A percentile compares a stretch with the other conserved stretches of the same genome.
Evolutionary conservation across 2,329 filamentous ascomycete species (phyloP).

Genomic region (Aspergillus fumigatus): DNA sequence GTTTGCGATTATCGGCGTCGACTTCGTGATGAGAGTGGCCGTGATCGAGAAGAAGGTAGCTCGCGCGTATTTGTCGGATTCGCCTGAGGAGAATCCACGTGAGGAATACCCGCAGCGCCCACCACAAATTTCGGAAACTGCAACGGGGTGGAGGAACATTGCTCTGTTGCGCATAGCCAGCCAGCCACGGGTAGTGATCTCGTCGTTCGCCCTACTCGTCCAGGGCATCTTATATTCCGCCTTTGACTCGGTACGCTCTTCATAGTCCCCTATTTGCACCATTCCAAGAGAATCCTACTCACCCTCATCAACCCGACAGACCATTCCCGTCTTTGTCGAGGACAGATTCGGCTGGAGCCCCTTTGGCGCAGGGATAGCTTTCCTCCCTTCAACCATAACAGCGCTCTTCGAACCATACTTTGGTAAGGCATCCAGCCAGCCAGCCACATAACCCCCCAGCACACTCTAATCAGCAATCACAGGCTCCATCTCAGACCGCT

Average conservation of each 20-base stretch:
- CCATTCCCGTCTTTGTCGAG: conserved; percentile 52
- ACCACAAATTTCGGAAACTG: conserved; percentile 38
- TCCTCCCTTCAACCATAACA: conserved; percentile 57
- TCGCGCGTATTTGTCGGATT: conserved; percentile 16
- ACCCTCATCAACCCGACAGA: conserved; percentile 11
- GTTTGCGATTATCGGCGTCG: conserved; percentile 51
- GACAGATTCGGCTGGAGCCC: conserved; percentile 53
- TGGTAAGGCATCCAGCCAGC: conserved; percentile 13
- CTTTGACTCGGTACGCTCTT: conserved; percentile 44
- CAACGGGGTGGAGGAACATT: not conserved
- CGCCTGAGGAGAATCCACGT: not conserved
- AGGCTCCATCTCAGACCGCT: conserved; percentile 51
- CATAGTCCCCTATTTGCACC: conserved; percentile 11
- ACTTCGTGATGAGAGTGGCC: conserved; percentile 56
- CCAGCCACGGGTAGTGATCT: conserved; percentile 51
- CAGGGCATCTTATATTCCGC: conserved; percentile 48
- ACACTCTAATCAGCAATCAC: conserved; percentile 10
- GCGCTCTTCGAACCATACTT: conserved; percentile 58
- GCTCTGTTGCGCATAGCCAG: conserved; percentile 19
- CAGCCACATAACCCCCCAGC: not conserved
- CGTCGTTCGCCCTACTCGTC: conserved; percentile 51
- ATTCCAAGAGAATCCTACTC: conserved; percentile 6
- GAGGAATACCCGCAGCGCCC: conserved; percentile 25
- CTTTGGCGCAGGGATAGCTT: conserved; percentile 54
- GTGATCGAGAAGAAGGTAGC: conserved; percentile 62